Base-by-base conservation (phyloP, 805 yeast species). In the Pichia heedii region DNA sequence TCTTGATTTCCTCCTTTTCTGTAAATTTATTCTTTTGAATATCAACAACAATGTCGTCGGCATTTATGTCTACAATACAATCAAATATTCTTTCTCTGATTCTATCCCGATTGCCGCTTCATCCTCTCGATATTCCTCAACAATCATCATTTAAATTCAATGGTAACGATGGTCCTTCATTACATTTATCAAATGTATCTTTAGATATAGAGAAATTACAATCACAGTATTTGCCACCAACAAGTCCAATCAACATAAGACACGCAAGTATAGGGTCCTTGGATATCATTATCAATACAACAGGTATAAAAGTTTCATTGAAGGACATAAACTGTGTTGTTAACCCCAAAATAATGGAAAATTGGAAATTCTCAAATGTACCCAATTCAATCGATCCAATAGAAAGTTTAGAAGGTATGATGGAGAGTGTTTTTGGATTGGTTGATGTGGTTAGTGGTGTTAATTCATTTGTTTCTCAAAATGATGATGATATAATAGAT, bases 351-450 rank as follows among this genome's bases (percentile, higher is more conserved):
- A 22, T 41, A 4, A 18, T 33, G 11, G 33, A 36, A 33, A 26
- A 36, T 27, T 36, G 36, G 30, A 16, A 40, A 7, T 33, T 37
- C 16, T 19, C 33, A 22, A 41, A 44, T 26, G 33, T 41, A 15
- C 10, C 47, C 27, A 37, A 33, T 15, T 40, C 44, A 5, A 40
- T 40, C 20, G 44, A 42, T n/a, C 41, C 46, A 4, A 22, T 40
- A 15, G 50, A 46, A 39, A 39, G 93, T 45, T 80, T 90, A 0
- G 79, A 81, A 20, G 86, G 82, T 52, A 67, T 87, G 43, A 87
- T 93, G 3, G 74, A 71, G 49, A 76, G 80, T 37, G 67, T 76
- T 20, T 66, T 73, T 57, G 50, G 46, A 3, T 57, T 75, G 37
- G 71, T 68, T 15, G 74, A 71, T 48, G 57, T 55, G 27, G 63